Base-by-base conservation (phyloP, 805 yeast species). In the Barnettozyma vustinii region DNA sequence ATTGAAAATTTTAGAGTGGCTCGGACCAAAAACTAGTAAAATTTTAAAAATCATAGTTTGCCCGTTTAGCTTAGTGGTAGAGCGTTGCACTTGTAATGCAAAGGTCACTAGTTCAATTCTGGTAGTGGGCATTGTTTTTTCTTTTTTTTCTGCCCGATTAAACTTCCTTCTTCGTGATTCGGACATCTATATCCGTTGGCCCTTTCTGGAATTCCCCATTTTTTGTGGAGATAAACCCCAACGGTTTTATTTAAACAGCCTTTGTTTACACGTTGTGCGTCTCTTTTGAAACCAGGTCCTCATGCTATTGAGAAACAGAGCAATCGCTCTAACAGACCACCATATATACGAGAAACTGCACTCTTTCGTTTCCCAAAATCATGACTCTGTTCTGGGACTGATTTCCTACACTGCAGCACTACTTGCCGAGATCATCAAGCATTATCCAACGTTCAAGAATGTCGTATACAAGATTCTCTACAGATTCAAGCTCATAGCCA, bases 61-160 rank as follows among this genome's bases (percentile, higher is more conserved):
- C 96, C 96, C 78, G 82, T 80, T 87, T 88, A 87, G 96, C 96
- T 87, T 87, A 88, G 96, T 86, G 96, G 96, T 87, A 88, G 94
- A 87, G 96, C 96, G 96, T 86, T 85, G 96, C 96, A 88, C 96
- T 88, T 88, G 96, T 88, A 88, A 86, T 86, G 95, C 94, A 84
- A 84, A 84, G 92, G 90, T 85, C 92, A 89, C 88, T 83, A 84
- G 90, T 83, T 83, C 89, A 82, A 83, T 81, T 81, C 89, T 82
- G 88, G 85, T 86, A 83, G 77, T 79, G 70, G 88, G 88, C 88
- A 81, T 2, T 45, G 32, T 44, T 50, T 50, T 52, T 47, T 47
- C 21, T 10, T 39, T 9, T 30, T 19, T 40, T 23, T 37, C 21
- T 13, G 40, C 25, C 25, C 25, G 8, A 5, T 23, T n/a, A n/a